Evolutionary conservation across 2,329 filamentous ascomycete genomes (phyloP), one percentile per base, ranked within the genome.

Genomic region (Cordyceps cateniannulata): DNA sequence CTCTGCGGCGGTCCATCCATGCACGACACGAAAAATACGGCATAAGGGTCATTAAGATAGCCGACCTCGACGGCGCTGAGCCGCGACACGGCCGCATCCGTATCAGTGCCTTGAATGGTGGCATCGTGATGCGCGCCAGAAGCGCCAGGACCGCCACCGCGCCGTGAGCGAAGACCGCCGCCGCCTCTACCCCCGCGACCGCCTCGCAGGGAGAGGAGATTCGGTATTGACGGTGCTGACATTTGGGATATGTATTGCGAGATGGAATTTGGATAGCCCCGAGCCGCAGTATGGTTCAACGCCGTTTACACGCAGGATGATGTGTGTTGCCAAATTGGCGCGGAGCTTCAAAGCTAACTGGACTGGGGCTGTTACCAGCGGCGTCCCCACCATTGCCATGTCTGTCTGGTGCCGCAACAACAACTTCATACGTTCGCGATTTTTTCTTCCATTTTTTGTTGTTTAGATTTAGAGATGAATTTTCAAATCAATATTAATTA

Each of bases 61-160:
- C 91, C 92, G 55, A 91, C 72, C 61, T 89, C 84, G 18, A 98
- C 91, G 14, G 93, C 93, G 72, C 93, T 98, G 73, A 96, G 78
- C 40, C 95, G 85, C 32, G 92, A 96, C 47, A 91, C 85, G 62
- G 91, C 91, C 27, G 95, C 95, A 77, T 99, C 95, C 63, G 87
- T 87, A 74, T 99, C 95, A 3, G 95, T 99, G 64, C 87, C 86
- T 73, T 96, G 93, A 61, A 99, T 87, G 45, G 88, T 83, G 62
- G 81, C 79, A 74, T 98, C 93, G 45, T 54, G 50, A 66, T 87
- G 86, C 51, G 76, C 75, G 47, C 70, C 65, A 22, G 67, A 65
- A n/a, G 70, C 65, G 24, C 68, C 60, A 57, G 67, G 62, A n/a
- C 69, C 68, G 14, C 71, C 67, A 58, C 69, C 72, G 63, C 71